A percentile compares a stretch with the other conserved stretches of the same genome.
Evolutionary conservation across 2,329 filamentous ascomycete species (phyloP).

Genomic region (Ceratocystis albifundus): DNA sequence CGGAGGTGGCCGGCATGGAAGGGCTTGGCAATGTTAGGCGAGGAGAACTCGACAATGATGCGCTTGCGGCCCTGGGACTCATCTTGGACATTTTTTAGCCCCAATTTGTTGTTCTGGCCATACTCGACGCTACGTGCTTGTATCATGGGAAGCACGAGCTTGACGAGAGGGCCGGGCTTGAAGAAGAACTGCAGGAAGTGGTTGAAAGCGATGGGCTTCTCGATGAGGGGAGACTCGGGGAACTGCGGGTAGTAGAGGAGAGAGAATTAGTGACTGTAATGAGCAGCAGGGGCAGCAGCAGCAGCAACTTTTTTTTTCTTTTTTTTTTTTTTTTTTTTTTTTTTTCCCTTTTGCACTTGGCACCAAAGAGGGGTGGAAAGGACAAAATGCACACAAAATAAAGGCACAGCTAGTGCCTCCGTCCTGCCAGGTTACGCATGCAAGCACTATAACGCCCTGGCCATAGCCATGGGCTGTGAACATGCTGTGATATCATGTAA

Average conservation of each 20-base stretch:
- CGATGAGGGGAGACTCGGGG: slow-evolving; percentile 60
- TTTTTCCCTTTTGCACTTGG: too few species aligned
- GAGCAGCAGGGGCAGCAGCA: neutral
- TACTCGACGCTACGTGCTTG: slow-evolving; percentile 48
- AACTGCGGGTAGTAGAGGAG: slow-evolving; percentile 38
- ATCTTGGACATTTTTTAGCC: slow-evolving; percentile 50
- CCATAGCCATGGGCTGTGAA: neutral
- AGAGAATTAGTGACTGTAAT: neutral
- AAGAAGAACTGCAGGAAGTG: slow-evolving; percentile 72
- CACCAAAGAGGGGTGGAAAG: too few species aligned
- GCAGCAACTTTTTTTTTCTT: too few species aligned
- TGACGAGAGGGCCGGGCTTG: slow-evolving; percentile 53
- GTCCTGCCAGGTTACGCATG: neutral
- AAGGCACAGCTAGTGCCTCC: too few species aligned
- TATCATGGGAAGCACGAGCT: slow-evolving; percentile 58
- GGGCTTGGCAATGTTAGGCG: slow-evolving; percentile 76
- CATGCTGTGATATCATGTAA: neutral
- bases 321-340: too few species aligned
- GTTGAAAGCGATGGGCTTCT: slow-evolving; percentile 55
- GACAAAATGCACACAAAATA: neutral
- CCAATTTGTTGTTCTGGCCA: slow-evolving; percentile 51
- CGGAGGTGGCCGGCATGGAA: slow-evolving; percentile 70
- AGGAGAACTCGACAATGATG: slow-evolving; percentile 69
- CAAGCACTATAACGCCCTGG: neutral
- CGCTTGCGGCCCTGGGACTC: slow-evolving; percentile 51